phyloP scores from a whole-genome alignment of 176 grass and related monocot genomes.

The Avena eriantha region DNA sequence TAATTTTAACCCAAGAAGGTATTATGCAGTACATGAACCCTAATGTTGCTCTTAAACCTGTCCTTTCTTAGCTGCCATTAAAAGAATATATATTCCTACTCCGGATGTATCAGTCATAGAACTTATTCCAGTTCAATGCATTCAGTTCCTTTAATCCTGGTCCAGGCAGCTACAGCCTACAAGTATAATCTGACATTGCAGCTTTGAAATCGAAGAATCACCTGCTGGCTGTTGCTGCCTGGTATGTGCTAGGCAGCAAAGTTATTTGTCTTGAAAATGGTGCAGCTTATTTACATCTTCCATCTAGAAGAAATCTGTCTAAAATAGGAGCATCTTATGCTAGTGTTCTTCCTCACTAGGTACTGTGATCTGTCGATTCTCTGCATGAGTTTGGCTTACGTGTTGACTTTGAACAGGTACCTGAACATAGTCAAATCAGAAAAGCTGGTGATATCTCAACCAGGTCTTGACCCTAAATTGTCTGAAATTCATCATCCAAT shows the following conservation, averaged over 20 bases:
- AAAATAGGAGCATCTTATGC: conserved; percentile 15
- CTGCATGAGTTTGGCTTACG: conserved; percentile 31
- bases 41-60: conserved; percentile 11
- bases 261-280: not conserved
- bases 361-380: conserved; percentile 35
- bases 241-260: conserved; percentile 8
- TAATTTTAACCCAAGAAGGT: conserved; percentile 82
- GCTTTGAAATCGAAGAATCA: conserved; percentile 37
- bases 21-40: conserved; percentile 34
- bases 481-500: conserved; percentile 94
- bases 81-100: not conserved
- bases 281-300: conserved; percentile 19
- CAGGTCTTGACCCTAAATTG: conserved; percentile 73
- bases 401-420: conserved; percentile 60
- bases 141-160: conserved; percentile 29
- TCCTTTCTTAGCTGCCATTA: not conserved
- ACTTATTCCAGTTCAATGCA: not conserved
- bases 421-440: conserved; percentile 86
- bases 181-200: conserved; percentile 36
- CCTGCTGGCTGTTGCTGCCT: conserved; percentile 34
- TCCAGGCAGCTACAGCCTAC: conserved; percentile 18
- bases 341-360: conserved; percentile 2
- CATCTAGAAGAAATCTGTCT: conserved; percentile 24
- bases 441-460: conserved; percentile 89
- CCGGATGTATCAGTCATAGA: not conserved